A percentile compares a stretch with the other conserved stretches of the same genome.
phyloP scores from a whole-genome alignment of 768 basidiomycete species.

The Lactifluus piperatus region DNA sequence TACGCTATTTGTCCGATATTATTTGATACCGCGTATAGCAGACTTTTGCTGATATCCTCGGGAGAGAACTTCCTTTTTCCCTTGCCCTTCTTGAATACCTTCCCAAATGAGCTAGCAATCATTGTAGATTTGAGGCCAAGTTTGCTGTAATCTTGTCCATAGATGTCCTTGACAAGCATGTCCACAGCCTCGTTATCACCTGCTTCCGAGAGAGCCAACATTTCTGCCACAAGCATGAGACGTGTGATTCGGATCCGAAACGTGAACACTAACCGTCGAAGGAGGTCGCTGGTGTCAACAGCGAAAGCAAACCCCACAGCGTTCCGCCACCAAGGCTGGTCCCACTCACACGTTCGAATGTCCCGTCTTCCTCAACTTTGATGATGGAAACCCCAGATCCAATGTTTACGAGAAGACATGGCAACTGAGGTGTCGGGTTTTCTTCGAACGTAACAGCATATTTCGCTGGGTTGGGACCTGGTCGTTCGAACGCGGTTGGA shows the following conservation, averaged over 20 bases:
- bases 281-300: constrained; percentile 88
- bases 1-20: constrained; percentile 99
- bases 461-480: constrained; percentile 83
- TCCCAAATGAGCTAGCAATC: constrained; percentile 97
- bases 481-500: constrained; percentile 52
- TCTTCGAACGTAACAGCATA: constrained; percentile 85
- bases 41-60: constrained; percentile 90
- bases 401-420: constrained; percentile 95
- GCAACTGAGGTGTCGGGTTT: constrained; percentile 78
- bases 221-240: constrained; percentile 49
- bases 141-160: constrained; percentile 93
- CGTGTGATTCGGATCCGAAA: not conserved
- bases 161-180: constrained; percentile 99
- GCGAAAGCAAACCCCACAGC: constrained; percentile 89
- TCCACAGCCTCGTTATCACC: constrained; percentile 93
- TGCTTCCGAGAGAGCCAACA: constrained; percentile 87
- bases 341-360: constrained; percentile 92
- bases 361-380: constrained; percentile 92
- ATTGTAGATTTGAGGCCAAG: constrained; percentile 96
- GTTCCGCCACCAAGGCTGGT: constrained; percentile 97
- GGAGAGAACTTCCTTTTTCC: constrained; percentile 72
- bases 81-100: constrained; percentile 88
- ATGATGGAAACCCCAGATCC: constrained; percentile 97
- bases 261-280: constrained; percentile 85
- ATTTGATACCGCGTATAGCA: constrained; percentile 95